These are phyloP conservation scores for Trapa bicornis DNA, from an alignment of 345 rosid species.

Conservation along the genomic window DNA sequence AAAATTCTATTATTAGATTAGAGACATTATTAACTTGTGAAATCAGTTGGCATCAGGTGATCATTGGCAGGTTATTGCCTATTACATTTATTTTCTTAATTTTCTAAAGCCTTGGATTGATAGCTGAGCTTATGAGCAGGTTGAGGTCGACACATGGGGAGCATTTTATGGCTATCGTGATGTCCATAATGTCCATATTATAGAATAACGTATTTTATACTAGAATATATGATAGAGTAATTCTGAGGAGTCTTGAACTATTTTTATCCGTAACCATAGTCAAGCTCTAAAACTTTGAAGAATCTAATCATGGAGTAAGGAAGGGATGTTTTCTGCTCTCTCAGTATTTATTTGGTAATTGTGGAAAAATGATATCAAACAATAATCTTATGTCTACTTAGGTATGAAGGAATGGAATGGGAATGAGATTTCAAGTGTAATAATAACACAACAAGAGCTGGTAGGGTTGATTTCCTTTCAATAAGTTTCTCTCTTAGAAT, in stretches of 20 bases:
- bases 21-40: neutral
- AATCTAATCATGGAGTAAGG: neutral
- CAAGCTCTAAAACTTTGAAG: no score
- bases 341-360: neutral
- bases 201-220: neutral
- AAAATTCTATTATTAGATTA: no score
- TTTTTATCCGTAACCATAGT: neutral
- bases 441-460: no score
- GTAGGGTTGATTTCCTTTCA: no score
- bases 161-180: neutral
- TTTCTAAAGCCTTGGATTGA: neutral
- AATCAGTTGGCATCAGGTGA: neutral
- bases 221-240: neutral
- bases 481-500: no score
- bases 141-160: neutral
- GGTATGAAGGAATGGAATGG: no score
- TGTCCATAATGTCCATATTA: neutral
- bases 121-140: neutral
- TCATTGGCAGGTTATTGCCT: neutral
- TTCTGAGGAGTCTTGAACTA: neutral
- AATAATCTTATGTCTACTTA: no score
- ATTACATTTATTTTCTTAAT: no score
- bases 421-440: no score
- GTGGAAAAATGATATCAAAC: neutral
- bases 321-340: neutral